phyloP scores from a whole-genome alignment of 495 filamentous ascomycete species.

The Penicillium egyptiacum region DNA sequence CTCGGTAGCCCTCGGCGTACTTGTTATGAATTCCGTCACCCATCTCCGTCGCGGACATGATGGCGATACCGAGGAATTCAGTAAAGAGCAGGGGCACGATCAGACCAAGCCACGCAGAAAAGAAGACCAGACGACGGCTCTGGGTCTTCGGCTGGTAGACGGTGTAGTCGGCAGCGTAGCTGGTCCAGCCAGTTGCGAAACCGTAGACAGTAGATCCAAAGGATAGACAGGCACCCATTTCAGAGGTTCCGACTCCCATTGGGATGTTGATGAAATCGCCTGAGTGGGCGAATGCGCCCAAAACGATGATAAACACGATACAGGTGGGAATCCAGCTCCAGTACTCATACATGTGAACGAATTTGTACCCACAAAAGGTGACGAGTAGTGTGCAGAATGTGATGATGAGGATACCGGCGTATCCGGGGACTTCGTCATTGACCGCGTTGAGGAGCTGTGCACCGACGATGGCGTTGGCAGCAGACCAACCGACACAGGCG shows the following conservation, averaged over 20 bases:
- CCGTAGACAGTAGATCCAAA: conserved; percentile 75
- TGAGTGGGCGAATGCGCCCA: conserved; percentile 72
- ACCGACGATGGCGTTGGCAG: conserved; percentile 78
- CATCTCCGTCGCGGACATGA: conserved; percentile 61
- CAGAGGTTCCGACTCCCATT: conserved; percentile 59
- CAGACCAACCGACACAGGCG: conserved; percentile 75
- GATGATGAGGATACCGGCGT: conserved; percentile 75
- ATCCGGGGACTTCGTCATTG: conserved; percentile 68
- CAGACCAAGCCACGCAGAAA: conserved; percentile 68
- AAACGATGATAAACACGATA: conserved; percentile 74
- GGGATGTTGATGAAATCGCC: conserved; percentile 70
- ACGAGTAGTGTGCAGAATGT: conserved; percentile 68
- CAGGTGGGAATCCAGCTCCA: conserved; percentile 78
- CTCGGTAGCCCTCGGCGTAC: conserved; percentile 60
- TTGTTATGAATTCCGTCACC: conserved; percentile 46
- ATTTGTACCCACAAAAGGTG: conserved; percentile 74
- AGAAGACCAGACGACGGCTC: conserved; percentile 61
- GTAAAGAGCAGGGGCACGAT: conserved; percentile 73
- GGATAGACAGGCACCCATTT: conserved; percentile 65
- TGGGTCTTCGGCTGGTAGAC: conserved; percentile 71
- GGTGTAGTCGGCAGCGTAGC: conserved; percentile 79
- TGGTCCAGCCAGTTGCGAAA: conserved; percentile 79
- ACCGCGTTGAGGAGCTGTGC: conserved; percentile 78
- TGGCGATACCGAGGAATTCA: conserved; percentile 74
- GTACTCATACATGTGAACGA: conserved; percentile 78